Conservation (phyloP, 192 early-diverging fungal genomes). For the Backusella liffmaniae region DNA sequence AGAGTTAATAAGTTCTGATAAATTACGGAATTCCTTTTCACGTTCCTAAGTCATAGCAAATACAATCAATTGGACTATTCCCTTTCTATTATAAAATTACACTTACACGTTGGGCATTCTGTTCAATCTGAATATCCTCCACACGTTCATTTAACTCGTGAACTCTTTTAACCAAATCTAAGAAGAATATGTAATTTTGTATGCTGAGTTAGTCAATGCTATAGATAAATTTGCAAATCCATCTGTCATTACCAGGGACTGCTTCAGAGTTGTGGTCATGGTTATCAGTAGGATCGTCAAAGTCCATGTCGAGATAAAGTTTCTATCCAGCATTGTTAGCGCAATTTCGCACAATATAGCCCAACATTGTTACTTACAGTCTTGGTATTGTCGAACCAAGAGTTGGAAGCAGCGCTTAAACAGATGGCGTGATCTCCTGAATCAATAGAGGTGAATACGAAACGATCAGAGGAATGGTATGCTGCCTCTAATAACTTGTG, state of each 20-base stretch:
- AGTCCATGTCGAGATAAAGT: conserved; percentile 46
- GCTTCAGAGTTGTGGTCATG: conserved; percentile 32
- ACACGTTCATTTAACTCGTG: conserved; percentile 83
- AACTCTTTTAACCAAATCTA: conserved; percentile 70
- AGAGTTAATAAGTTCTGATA: conserved; percentile 81
- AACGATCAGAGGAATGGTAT: conserved; percentile 70
- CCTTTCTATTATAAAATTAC: too few species aligned
- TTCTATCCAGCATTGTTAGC: conserved; percentile 29
- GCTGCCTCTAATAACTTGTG: conserved; percentile 75
- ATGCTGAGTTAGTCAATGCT: background rate
- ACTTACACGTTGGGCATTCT: conserved; percentile 84
- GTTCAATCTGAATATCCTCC: conserved; percentile 82
- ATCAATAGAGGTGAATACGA: conserved; percentile 88
- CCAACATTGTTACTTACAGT: conserved; percentile 46
- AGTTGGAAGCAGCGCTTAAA: conserved; percentile 60
- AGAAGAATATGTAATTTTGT: background rate
- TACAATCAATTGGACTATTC: background rate
- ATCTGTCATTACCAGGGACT: conserved; percentile 35
- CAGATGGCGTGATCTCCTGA: conserved; percentile 93
- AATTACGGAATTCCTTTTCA: conserved; percentile 88
- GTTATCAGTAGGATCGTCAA: conserved; percentile 40
- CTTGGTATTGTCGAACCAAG: conserved; percentile 73
- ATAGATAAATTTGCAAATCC: background rate
- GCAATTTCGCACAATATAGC: background rate
- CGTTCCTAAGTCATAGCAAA: conserved; percentile 57